phyloP scores from a whole-genome alignment of 352 stramenopile genomes.

The Phytopythium delawarense region DNA sequence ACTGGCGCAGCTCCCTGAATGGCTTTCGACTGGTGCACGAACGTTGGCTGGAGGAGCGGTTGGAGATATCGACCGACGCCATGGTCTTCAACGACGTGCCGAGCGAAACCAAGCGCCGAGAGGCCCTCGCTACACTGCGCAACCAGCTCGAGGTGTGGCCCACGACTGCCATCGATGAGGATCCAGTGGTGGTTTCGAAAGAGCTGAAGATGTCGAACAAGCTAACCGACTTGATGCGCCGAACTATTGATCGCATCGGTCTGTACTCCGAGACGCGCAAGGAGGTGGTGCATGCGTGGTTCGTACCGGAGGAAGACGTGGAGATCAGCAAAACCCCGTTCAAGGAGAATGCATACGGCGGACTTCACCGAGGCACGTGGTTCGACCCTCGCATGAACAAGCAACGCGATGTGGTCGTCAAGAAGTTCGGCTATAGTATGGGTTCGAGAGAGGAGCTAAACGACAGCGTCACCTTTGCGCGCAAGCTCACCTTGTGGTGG shows the following conservation, averaged over 20 bases:
- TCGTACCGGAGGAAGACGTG: neutral
- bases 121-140: neutral
- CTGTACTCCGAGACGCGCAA: neutral
- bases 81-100: neutral
- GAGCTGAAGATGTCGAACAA: neutral
- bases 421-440: neutral
- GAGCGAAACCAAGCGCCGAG: neutral
- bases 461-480: neutral
- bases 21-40: neutral
- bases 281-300: neutral
- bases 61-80: neutral
- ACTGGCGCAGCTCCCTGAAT: neutral
- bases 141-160: neutral
- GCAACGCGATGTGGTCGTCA: neutral
- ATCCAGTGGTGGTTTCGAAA: neutral
- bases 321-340: neutral
- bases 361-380: neutral
- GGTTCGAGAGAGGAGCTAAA: neutral
- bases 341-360: neutral
- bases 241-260: neutral
- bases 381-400: neutral
- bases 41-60: neutral
- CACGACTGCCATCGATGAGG: neutral
- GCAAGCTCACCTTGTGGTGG: constrained; percentile 18
- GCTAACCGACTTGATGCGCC: neutral